Base-by-base conservation (phyloP, 257 asterid species). In the Rauvolfia tetraphylla region DNA sequence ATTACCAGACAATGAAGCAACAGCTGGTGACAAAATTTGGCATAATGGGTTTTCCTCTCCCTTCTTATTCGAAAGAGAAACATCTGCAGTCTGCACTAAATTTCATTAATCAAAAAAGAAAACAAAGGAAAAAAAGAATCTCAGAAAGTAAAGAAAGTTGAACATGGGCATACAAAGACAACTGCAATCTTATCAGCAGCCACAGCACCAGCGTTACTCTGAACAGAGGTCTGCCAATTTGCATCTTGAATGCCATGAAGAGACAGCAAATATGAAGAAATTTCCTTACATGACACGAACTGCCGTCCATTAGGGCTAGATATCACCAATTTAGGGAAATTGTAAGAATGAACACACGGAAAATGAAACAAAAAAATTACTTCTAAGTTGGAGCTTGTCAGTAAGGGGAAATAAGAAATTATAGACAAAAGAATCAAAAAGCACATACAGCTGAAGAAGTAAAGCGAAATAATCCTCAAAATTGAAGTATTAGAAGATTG, bases 271-370 rank as follows among this genome's bases (percentile, higher is more conserved):
- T 91, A 91, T 10, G 90, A 84, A 61, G 97, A 85, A 76, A 84
- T 90, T 71, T 90, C 98, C 81, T 87, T 91, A 90, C 97, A 93
- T 38, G 95, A 79, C 66, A 80, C 88, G 76, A 91, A 93, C 77
- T 91, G 90, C 79, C 81, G 89, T 85, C 97, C 98, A 77, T 83
- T 85, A 68, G 98, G 98, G 93, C 98, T 93, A 90, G 57, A 84
- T 34, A 81, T 73, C 63, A 76, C 74, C 68, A 83, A 83, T 72
- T 34, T 56, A 75, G 31, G 67, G 17, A 42, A 75, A 48, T 49
- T 29, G 25, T 54, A 41, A 79, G 79, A 59, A 49, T 74, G 62
- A 73, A 67, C 49, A 3, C 76, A 51, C n/a, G n/a, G 18, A 72
- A 23, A 36, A 38, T 6, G 31, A 3, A 38, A 67, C n/a, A n/a